Conservation (phyloP, 2,329 filamentous ascomycete species). For the Calonectria crousiana region DNA sequence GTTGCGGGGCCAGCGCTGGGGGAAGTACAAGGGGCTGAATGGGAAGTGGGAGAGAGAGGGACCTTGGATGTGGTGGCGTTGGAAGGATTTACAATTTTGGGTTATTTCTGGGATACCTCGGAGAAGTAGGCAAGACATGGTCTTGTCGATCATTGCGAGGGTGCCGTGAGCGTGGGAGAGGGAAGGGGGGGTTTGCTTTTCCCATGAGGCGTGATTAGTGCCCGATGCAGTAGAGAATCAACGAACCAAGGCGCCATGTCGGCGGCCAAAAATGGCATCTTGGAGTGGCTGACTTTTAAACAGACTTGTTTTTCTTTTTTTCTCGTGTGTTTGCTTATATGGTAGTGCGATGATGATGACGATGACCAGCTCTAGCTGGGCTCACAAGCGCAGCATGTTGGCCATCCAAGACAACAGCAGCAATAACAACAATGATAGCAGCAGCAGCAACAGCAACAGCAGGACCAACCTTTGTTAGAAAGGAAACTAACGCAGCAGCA, state of each 20-base stretch:
- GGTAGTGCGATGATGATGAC: neutral
- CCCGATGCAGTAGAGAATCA: neutral
- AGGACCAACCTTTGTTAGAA: neutral
- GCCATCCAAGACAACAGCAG: neutral
- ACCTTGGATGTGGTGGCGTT: neutral
- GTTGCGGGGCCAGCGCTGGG: slow-evolving; percentile 19
- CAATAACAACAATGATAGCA: neutral
- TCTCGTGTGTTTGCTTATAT: neutral
- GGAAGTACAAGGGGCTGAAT: neutral
- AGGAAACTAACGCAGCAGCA: neutral
- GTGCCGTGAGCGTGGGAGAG: neutral
- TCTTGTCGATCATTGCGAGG: neutral
- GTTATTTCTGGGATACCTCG: neutral
- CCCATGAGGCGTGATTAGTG: slow-evolving; percentile 3
- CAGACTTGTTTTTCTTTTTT: neutral
- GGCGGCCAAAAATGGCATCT: neutral
- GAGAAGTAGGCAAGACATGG: neutral
- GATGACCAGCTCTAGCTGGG: neutral
- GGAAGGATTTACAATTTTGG: neutral
- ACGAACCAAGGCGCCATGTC: neutral
- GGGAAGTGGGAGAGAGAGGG: no score
- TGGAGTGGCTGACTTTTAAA: neutral
- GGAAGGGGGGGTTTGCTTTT: neutral
- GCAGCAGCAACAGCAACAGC: neutral
- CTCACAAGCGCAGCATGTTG: neutral